Base-by-base conservation (phyloP, 2,329 filamentous ascomycete genomes). In the Fusarium nelsonii region DNA sequence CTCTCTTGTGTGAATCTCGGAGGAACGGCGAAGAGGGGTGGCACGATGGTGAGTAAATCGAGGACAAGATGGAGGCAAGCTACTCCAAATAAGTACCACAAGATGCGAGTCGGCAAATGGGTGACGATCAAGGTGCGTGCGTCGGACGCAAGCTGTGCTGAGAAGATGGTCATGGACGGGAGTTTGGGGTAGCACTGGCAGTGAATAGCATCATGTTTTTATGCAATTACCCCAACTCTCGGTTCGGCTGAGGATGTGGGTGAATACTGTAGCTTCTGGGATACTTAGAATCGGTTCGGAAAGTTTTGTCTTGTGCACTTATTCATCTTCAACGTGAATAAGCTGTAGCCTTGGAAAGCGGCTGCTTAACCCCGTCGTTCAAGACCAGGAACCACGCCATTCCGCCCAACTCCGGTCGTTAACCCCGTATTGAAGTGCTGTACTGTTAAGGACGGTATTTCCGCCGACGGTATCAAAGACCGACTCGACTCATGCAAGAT, bases 1-100 rank as follows among this genome's bases (percentile, higher is more conserved):
- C 39, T 64, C 16, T 58, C 50, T 37, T 20, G 40, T 66, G 56
- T 44, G 40, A 65, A 63, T 68, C 65, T 64, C 60, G 71, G 65
- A 72, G 65, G 53, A 73, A 72, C 58, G 65, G 70, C 59, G 58
- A 61, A 41, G 60, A 51, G 45, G 48, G 58, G 44, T 40, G 52
- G 43, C 28, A 44, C 41, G 41, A 40, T 54, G 60, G 40, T 61
- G 14, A 45, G 45, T 33, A n/a, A 50, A 33, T 37, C 52, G 30
- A 30, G 36, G 36, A 48, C 26, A 44, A 23, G 14, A 43, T 45
- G 36, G 37, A 30, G 52, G 30, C 23, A 43, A 32, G 33, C 52
- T 57, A 20, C 48, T 60, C 48, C 39, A 57, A 37, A 20, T 46
- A 56, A 65, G 20, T 50, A 46, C 54, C 60, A 40, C 56, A 34